These are phyloP conservation scores for Leishmania martiniquensis DNA, from an alignment of 208 protist species.

Conservation along the genomic window DNA sequence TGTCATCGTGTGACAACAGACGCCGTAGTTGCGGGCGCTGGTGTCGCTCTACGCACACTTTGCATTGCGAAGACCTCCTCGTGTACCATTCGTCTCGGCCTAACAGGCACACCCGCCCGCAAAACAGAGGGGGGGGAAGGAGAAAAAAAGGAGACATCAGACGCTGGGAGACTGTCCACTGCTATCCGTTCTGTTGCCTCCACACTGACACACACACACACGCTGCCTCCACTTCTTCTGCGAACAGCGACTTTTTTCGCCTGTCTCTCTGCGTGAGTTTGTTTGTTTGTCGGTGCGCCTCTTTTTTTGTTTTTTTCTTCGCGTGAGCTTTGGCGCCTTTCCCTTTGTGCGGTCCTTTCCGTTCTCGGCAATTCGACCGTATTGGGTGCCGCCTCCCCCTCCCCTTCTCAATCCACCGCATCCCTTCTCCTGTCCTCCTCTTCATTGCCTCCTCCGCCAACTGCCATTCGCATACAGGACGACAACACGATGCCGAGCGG, in stretches of 20 bases:
- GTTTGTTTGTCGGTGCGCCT: too few relatives aligned
- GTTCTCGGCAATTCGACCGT: not conserved
- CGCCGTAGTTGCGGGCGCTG: too few relatives aligned
- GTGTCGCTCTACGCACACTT: too few relatives aligned
- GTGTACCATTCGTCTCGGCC: not conserved
- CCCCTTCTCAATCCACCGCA: too few relatives aligned
- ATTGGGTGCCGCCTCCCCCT: not conserved
- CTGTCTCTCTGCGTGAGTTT: not conserved
- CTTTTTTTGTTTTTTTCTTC: too few relatives aligned
- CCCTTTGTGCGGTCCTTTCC: too few relatives aligned
- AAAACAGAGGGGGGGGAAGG: not conserved
- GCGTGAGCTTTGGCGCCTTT: not conserved
- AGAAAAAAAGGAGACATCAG: too few relatives aligned
- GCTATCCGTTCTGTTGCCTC: not conserved
- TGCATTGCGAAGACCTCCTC: too few relatives aligned
- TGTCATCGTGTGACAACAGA: too few relatives aligned
- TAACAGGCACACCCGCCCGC: not conserved
- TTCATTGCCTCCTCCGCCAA: not conserved
- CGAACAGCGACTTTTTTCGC: not conserved
- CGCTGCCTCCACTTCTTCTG: not conserved
- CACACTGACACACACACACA: too few relatives aligned
- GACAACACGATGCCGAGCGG: constrained; percentile 75
- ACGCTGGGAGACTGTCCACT: too few relatives aligned
- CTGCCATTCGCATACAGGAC: not conserved
- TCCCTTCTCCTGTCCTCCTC: not conserved